Base-by-base conservation (phyloP, 2,329 filamentous ascomycete species). In the Diaporthe vaccinii region DNA sequence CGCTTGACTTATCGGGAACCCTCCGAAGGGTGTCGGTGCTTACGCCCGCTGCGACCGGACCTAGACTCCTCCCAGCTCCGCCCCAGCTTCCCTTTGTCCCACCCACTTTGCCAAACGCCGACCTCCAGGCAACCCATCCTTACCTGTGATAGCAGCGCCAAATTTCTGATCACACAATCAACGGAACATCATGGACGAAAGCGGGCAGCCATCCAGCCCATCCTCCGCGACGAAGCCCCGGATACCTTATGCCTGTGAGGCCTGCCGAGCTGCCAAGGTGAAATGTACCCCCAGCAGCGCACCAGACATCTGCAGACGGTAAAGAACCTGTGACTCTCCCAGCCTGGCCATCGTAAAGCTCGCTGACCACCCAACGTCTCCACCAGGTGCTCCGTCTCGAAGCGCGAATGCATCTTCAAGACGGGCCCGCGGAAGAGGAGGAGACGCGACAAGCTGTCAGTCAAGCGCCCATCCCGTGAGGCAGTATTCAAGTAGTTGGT, bases 191-290 rank as follows among this genome's bases (percentile, higher is more conserved):
- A 75, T 75, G 73, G 68, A 72, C n/a, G 20, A 28, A 7, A 49
- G 39, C 17, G 22, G 28, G 7, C 34, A 36, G 22, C 10, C 68
- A 25, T 61, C 34, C 25, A 62, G 36, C 8, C 46, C 69, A 44
- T 41, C 69, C 67, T 61, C 72, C 22, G 49, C 68, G 73, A 53
- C 76, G 73, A 79, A 79, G 69, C 76, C 81, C 28, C 83, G 84
- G 73, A 81, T 85, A 73, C 82, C 81, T 83, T 84, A 90, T 82
- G 84, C 89, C 28, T 91, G 89, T 74, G 89, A 91, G 80, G 87
- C 88, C 3, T 91, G 89, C 77, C 83, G 89, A 72, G 84, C 82
- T 15, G 87, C 88, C 74, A 91, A 90, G 82, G 84, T 89, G 31
- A 89, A 87, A 74, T 91, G 89, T 77, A 86, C 86, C 76, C 82